Evolutionary conservation across 106 monocot genomes (phyloP).

Genomic region (Iris macrosiphon): DNA sequence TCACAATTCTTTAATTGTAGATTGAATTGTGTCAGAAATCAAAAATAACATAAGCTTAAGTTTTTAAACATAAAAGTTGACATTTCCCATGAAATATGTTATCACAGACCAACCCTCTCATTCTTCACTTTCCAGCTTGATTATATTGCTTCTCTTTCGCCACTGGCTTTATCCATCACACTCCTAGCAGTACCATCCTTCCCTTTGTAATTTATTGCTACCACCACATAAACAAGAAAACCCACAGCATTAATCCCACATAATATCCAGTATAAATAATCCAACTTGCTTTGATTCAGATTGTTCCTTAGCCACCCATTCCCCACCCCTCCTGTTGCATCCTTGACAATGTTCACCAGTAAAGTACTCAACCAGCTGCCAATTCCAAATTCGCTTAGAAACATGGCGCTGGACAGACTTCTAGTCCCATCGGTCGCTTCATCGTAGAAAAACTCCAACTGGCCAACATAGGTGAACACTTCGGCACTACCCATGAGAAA

Average conservation of each 20-base stretch:
- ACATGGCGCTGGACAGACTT: slow-evolving; percentile 27
- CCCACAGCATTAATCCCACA: slow-evolving; percentile 24
- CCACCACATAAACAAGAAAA: slow-evolving; percentile 23
- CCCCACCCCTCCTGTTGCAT: slow-evolving; percentile 15
- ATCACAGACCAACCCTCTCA: no score
- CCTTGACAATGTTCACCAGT: slow-evolving; percentile 18
- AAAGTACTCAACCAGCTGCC: slow-evolving; percentile 25
- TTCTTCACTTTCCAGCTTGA: no score
- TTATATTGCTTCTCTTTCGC: no score
- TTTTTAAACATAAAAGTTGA: no score
- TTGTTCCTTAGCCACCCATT: slow-evolving; percentile 32
- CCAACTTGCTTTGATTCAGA: slow-evolving; percentile 34
- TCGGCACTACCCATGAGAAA: slow-evolving; percentile 34
- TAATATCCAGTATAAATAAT: slow-evolving; percentile 43
- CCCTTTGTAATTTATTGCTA: slow-evolving; percentile 16
- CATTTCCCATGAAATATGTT: no score
- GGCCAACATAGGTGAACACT: slow-evolving; percentile 43
- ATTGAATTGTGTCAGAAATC: no score
- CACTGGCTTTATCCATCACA: background rate
- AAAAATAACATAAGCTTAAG: no score
- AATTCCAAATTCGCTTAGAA: slow-evolving; percentile 20
- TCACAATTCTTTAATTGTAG: no score
- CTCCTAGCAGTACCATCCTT: slow-evolving; percentile 6
- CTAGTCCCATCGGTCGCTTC: slow-evolving; percentile 39
- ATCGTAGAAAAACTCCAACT: slow-evolving; percentile 54